Evolutionary conservation across 2,329 filamentous ascomycete genomes (phyloP).

Genomic region (Xylaria sp.): DNA sequence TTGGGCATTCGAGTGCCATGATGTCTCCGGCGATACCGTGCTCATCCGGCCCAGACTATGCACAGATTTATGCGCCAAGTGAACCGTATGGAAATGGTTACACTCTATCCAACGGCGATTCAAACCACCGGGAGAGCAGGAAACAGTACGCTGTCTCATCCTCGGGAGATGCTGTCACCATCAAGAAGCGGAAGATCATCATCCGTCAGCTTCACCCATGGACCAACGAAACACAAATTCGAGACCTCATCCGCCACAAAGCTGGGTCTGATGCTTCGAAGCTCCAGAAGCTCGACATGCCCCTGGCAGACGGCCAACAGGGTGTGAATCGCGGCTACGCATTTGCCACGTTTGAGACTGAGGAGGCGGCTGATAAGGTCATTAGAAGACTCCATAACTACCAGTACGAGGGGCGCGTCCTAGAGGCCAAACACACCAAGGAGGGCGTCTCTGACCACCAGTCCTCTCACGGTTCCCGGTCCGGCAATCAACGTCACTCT

Average conservation of each 20-base stretch:
- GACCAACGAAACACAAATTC: conserved; percentile 25
- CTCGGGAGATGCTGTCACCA: conserved; percentile 17
- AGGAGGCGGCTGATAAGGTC: conserved; percentile 25
- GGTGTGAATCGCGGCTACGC: conserved; percentile 27
- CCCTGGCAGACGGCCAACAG: conserved; percentile 20
- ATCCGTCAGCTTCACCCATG: conserved; percentile 29
- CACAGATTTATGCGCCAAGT: conserved; percentile 19
- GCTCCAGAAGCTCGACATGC: conserved; percentile 28
- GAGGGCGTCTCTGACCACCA: conserved; percentile 29
- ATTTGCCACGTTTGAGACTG: conserved; percentile 26
- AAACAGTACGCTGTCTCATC: neutral
- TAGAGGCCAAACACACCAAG: conserved; percentile 27
- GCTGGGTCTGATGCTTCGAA: conserved; percentile 26
- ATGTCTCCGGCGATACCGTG: conserved; percentile 4
- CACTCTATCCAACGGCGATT: conserved; percentile 11
- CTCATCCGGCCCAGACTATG: conserved; percentile 6
- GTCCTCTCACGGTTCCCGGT: conserved; percentile 10
- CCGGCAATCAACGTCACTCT: conserved; percentile 12
- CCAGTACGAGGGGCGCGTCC: conserved; percentile 24
- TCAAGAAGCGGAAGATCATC: conserved; percentile 29
- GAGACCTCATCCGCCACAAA: conserved; percentile 26
- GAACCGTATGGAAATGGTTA: conserved; percentile 23
- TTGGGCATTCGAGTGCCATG: conserved; percentile 1
- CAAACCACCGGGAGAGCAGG: conserved; percentile 1
- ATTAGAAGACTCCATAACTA: conserved; percentile 27